phyloP scores from a whole-genome alignment of 768 basidiomycete species.

The Serendipita sp. region DNA sequence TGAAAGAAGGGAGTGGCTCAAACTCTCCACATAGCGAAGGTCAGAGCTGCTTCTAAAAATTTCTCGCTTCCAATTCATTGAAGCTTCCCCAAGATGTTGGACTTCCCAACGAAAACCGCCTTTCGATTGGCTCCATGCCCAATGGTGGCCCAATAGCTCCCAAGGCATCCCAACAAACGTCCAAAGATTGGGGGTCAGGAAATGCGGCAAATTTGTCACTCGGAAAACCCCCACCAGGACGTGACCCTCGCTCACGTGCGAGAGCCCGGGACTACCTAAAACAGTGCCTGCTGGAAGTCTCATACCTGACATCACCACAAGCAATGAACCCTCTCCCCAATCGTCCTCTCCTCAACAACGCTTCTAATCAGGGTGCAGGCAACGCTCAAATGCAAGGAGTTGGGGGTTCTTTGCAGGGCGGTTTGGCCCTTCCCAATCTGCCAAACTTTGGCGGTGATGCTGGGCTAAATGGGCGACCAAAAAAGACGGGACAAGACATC shows the following conservation, averaged over 20 bases:
- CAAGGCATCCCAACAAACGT: conserved; percentile 28
- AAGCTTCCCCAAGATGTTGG: conserved; percentile 41
- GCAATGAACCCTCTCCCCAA: conserved; percentile 94
- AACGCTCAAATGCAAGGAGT: conserved; percentile 2
- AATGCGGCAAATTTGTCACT: conserved; percentile 30
- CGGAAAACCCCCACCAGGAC: conserved; percentile 51
- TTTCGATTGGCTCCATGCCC: conserved; percentile 24
- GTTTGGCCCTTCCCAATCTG: conserved; percentile 41
- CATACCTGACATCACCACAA: conserved; percentile 90
- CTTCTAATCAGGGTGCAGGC: conserved; percentile 13
- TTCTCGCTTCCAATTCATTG: conserved; percentile 10
- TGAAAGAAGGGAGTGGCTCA: conserved; percentile 57
- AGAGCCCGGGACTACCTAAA: conserved; percentile 93
- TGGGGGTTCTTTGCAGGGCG: conserved; percentile 3
- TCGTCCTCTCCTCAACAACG: conserved; percentile 54
- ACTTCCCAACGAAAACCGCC: conserved; percentile 44
- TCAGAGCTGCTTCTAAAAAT: conserved; percentile 15
- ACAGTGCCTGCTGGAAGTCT: conserved; percentile 96
- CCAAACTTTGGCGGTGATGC: conserved; percentile 57
- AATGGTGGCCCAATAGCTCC: conserved; percentile 43
- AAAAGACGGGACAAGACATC: conserved; percentile 62
- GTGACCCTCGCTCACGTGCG: conserved; percentile 91
- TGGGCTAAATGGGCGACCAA: conserved; percentile 55
- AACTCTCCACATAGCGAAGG: conserved; percentile 82
- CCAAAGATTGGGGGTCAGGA: conserved; percentile 18